Evolutionary conservation across 805 yeast genomes (phyloP).

Genomic region (Starmerella powellii): DNA sequence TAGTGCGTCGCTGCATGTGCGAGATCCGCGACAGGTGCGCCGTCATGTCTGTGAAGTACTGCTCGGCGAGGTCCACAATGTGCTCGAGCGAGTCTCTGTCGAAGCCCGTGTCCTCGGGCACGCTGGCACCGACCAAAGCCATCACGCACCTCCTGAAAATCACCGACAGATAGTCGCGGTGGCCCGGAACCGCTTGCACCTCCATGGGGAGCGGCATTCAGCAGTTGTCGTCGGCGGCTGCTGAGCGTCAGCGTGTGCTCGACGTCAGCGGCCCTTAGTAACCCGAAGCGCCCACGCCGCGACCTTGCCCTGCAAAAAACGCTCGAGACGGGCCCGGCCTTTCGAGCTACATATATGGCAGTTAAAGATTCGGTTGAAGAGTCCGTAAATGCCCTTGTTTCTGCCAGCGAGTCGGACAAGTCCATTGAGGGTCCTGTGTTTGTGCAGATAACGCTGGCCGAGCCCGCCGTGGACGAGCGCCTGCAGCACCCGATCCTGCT

Average conservation of each 20-base stretch:
- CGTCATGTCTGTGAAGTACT: constrained; percentile 23
- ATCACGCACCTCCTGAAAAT: constrained; percentile 24
- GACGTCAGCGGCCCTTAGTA: too few relatives aligned
- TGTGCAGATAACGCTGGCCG: constrained; percentile 14
- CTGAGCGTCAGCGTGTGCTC: neutral
- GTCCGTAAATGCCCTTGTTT: constrained; percentile 14
- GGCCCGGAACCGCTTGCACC: constrained; percentile 9
- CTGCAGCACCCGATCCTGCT: constrained; percentile 19
- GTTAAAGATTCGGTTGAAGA: neutral
- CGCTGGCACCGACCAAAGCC: constrained; percentile 20
- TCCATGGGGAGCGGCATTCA: neutral
- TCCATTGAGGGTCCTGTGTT: constrained; percentile 20
- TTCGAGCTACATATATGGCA: neutral
- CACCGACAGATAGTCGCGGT: constrained; percentile 19
- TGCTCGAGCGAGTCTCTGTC: constrained; percentile 25
- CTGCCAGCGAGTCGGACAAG: constrained; percentile 14
- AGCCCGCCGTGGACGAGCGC: constrained; percentile 12
- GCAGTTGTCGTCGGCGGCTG: neutral
- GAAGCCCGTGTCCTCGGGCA: constrained; percentile 14
- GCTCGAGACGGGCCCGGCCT: too few relatives aligned
- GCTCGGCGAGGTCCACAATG: constrained; percentile 28
- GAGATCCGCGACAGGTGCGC: constrained; percentile 24
- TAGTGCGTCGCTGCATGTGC: constrained; percentile 28
- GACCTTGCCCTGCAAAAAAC: too few relatives aligned
- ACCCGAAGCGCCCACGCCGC: too few relatives aligned